Evolutionary conservation across 108 stramenopile species (phyloP).

Genomic region (Parietichytrium sp.): DNA sequence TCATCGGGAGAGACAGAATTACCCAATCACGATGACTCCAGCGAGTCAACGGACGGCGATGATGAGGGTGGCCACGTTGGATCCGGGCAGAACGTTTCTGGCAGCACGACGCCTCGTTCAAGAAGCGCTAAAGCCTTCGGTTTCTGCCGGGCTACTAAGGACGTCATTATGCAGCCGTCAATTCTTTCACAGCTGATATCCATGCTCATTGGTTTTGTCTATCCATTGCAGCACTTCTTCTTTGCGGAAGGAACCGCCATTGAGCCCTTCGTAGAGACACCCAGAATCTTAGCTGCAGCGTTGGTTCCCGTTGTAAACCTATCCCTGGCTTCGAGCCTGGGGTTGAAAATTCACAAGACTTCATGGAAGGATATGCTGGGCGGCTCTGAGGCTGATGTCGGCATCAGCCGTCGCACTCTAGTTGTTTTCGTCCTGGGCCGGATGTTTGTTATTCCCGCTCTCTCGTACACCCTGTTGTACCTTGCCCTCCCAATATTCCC

Average conservation of each 20-base stretch:
- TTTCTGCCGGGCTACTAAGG: too few relatives aligned
- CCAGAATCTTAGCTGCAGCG: background rate
- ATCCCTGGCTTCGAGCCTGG: background rate
- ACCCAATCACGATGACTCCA: too few relatives aligned
- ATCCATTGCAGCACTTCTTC: background rate
- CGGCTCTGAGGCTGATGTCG: background rate
- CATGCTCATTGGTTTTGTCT: background rate
- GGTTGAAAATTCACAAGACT: background rate
- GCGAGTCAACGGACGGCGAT: too few relatives aligned
- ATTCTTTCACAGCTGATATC: background rate
- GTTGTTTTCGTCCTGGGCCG: conserved; percentile 15
- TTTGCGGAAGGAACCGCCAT: background rate
- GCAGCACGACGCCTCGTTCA: too few relatives aligned
- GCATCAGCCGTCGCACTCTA: background rate
- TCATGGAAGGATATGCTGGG: background rate
- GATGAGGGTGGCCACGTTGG: too few relatives aligned
- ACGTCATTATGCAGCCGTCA: conserved; percentile 13
- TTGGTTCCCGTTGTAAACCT: background rate
- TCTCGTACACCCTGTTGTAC: background rate
- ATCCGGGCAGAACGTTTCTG: too few relatives aligned
- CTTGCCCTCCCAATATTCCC: background rate
- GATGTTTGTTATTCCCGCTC: background rate
- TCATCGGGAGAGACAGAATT: too few relatives aligned
- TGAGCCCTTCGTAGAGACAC: background rate
- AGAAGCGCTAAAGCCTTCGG: too few relatives aligned